Evolutionary conservation across 371 early-diverging fungal genomes (phyloP).

Genomic region (Apophysomyces trapeziformis): DNA sequence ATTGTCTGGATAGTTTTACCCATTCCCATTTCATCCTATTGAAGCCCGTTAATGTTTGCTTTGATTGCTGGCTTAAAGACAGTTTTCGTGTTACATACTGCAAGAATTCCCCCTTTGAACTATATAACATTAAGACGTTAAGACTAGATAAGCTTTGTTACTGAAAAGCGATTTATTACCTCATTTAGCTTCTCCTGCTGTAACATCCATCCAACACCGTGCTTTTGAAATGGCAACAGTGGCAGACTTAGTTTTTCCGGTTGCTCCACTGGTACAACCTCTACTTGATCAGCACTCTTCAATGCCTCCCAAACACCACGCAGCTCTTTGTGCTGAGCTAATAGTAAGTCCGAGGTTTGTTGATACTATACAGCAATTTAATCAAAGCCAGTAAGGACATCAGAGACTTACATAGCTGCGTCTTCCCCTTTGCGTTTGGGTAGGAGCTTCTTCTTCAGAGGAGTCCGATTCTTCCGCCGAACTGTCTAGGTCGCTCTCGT

Average conservation of each 20-base stretch:
- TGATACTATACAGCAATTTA: slow-evolving; percentile 15
- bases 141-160: too few relatives aligned
- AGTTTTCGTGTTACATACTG: slow-evolving; percentile 42
- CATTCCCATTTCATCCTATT: slow-evolving; percentile 96
- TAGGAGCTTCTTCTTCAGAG: neutral
- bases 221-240: slow-evolving; percentile 89
- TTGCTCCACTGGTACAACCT: slow-evolving; percentile 60
- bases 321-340: slow-evolving; percentile 65
- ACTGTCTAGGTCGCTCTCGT: slow-evolving; percentile 2
- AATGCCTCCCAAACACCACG: slow-evolving; percentile 73
- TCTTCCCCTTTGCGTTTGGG: neutral
- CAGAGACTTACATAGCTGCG: slow-evolving; percentile 1
- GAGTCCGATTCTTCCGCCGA: neutral
- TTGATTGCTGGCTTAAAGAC: neutral
- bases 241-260: slow-evolving; percentile 73
- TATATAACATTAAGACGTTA: slow-evolving; percentile 16
- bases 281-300: slow-evolving; percentile 38
- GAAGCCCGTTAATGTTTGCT: neutral
- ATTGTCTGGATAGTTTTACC: slow-evolving; percentile 99
- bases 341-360: slow-evolving; percentile 31
- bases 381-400: neutral
- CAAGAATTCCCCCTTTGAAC: slow-evolving; percentile 86
- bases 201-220: slow-evolving; percentile 86
- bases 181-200: slow-evolving; percentile 65
- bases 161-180: slow-evolving; percentile 26